Evolutionary conservation across 495 filamentous ascomycete species (phyloP).

Genomic region (Penicillium waksmanii): DNA sequence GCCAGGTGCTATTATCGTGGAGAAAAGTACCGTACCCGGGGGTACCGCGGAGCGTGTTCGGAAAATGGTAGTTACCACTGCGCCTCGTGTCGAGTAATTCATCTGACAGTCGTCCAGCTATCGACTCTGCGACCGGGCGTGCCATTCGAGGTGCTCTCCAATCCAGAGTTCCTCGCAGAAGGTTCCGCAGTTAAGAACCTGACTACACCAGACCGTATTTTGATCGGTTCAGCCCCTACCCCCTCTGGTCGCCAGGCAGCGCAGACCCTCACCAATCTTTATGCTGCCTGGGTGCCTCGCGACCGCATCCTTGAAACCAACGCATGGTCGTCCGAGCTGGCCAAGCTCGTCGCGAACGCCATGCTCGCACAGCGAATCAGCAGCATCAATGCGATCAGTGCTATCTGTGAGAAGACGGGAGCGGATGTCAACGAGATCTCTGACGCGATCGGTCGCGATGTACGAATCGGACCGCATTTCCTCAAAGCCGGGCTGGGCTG

Average conservation of each 20-base stretch:
- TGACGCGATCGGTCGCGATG: conserved; percentile 67
- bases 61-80: conserved; percentile 58
- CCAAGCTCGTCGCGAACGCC: conserved; percentile 78
- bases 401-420: conserved; percentile 76
- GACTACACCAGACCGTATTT: conserved; percentile 67
- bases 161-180: conserved; percentile 79
- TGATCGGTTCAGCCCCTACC: conserved; percentile 69
- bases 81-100: conserved; percentile 18
- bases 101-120: background rate
- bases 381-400: conserved; percentile 76
- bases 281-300: conserved; percentile 68
- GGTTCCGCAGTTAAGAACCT: conserved; percentile 74
- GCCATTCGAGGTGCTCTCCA: conserved; percentile 80
- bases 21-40: conserved; percentile 81
- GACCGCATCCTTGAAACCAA: conserved; percentile 69
- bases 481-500: conserved; percentile 74
- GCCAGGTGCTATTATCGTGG: conserved; percentile 71
- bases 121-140: conserved; percentile 32
- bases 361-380: conserved; percentile 81
- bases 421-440: conserved; percentile 73
- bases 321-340: conserved; percentile 74
- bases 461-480: conserved; percentile 68
- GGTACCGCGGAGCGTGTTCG: conserved; percentile 69
- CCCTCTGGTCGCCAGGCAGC: conserved; percentile 60
- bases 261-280: conserved; percentile 60